These are phyloP conservation scores for Cutaneotrichosporon arboriforme DNA, from an alignment of 1,284 basidiomycete genomes.

Conservation along the genomic window DNA sequence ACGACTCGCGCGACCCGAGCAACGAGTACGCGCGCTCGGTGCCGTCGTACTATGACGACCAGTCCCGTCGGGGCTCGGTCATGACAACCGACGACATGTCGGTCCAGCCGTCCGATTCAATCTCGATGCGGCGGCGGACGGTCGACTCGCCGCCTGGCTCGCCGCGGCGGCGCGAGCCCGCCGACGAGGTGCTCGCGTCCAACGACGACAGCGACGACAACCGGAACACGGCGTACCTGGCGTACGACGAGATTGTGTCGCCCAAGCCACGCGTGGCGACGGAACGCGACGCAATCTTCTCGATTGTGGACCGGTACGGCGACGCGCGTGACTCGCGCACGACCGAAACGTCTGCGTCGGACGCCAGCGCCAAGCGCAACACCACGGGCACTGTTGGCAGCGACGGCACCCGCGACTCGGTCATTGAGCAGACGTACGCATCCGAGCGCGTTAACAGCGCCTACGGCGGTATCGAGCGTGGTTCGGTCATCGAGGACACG, in stretches of 20 bases:
- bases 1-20: background rate
- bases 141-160: constrained; percentile 5
- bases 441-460: constrained; percentile 14
- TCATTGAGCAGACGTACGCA: constrained; percentile 11
- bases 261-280: constrained; percentile 9
- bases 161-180: background rate
- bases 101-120: constrained; percentile 15
- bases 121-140: constrained; percentile 8
- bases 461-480: constrained; percentile 15
- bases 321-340: background rate
- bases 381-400: no score
- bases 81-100: constrained; percentile 8
- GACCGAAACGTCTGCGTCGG: background rate
- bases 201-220: background rate
- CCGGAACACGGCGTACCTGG: constrained; percentile 6
- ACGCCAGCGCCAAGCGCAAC: no score
- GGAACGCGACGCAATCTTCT: constrained; percentile 15
- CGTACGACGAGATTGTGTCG: constrained; percentile 12
- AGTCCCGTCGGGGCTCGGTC: background rate
- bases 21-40: constrained; percentile 2
- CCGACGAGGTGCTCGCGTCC: constrained; percentile 1
- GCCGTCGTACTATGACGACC: constrained; percentile 1
- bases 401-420: constrained; percentile 9
- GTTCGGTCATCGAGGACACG: constrained; percentile 12
- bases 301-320: constrained; percentile 20